Evolutionary conservation across 306 rosid species (phyloP).

Genomic region (Begonia peltatifolia): DNA sequence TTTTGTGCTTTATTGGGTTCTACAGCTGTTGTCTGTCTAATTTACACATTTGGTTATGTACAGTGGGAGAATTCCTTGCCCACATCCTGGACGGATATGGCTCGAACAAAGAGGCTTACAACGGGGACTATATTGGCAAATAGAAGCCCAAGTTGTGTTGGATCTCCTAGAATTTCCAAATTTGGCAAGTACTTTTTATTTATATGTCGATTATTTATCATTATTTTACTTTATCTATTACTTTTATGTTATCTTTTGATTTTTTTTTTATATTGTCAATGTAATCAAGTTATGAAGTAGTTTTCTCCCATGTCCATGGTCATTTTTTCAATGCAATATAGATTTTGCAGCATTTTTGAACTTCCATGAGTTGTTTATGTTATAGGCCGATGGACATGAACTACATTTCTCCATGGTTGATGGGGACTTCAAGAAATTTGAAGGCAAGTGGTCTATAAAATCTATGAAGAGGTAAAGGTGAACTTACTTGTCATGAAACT

Average conservation of each 20-base stretch:
- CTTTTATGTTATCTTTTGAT: no score
- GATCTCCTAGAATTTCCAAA: conserved; percentile 64
- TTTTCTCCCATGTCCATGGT: not conserved
- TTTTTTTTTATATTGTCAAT: not conserved
- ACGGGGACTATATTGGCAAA: conserved; percentile 93
- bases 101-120: conserved; percentile 90
- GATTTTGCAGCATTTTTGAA: no score
- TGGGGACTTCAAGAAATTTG: conserved; percentile 91
- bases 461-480: conserved; percentile 51
- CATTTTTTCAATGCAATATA: no score
- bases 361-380: conserved; percentile 1
- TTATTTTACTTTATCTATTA: no score
- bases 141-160: conserved; percentile 95
- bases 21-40: no score
- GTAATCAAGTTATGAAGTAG: not conserved
- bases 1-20: no score
- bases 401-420: conserved; percentile 95
- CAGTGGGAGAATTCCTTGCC: conserved; percentile 81
- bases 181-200: conserved; percentile 30
- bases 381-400: conserved; percentile 64
- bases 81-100: conserved; percentile 82
- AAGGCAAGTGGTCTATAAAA: conserved; percentile 86
- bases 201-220: no score
- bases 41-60: no score
- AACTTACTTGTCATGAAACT: conserved; percentile 2